phyloP scores from a whole-genome alignment of 257 asterid genomes.

The Anisodus tanguticus region DNA sequence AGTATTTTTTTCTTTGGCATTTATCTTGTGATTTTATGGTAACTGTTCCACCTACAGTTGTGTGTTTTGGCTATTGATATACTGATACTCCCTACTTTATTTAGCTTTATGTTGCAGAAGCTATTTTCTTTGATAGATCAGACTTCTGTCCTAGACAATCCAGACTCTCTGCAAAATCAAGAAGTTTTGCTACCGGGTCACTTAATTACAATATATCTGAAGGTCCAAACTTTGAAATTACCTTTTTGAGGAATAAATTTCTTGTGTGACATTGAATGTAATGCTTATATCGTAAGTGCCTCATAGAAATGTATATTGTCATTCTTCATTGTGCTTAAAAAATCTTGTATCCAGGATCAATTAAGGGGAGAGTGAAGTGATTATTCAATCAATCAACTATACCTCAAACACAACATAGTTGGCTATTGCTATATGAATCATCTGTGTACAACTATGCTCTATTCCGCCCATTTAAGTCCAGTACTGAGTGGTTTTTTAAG shows the following conservation, averaged over 20 bases:
- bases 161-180: conserved; percentile 93
- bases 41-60: background rate
- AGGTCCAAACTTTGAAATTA: conserved; percentile 54
- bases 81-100: conserved; percentile 40
- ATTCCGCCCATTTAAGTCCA: background rate
- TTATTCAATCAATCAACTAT: background rate
- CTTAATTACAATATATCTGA: conserved; percentile 82
- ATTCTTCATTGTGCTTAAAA: conserved; percentile 4
- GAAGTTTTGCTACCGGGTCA: conserved; percentile 97
- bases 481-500: background rate
- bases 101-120: conserved; percentile 97
- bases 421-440: background rate
- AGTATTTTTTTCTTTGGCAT: conserved; percentile 42
- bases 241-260: conserved; percentile 20
- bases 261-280: background rate
- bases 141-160: conserved; percentile 89
- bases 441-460: background rate
- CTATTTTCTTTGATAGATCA: conserved; percentile 93
- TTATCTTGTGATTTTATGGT: conserved; percentile 25
- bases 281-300: conserved; percentile 16
- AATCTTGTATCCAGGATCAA: background rate
- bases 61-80: background rate
- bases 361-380: conserved; percentile 17
- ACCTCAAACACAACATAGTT: background rate
- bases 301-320: background rate